These are phyloP conservation scores for Scleroderma bovista DNA, from an alignment of 768 basidiomycete species.

Conservation along the genomic window DNA sequence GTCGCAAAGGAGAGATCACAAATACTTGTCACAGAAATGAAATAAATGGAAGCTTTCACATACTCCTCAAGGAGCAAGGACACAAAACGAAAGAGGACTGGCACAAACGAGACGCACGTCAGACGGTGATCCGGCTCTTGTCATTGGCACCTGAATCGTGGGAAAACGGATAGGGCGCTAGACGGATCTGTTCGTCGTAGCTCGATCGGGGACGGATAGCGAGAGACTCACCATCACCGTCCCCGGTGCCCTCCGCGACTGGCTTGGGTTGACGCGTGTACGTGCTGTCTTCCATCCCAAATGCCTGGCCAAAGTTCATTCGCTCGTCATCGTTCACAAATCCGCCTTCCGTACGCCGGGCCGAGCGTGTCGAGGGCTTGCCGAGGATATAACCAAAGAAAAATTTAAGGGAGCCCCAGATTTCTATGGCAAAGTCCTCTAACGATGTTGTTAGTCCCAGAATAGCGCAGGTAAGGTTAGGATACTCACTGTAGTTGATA, in stretches of 20 bases:
- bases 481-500: conserved; percentile 40
- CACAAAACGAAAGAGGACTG: neutral
- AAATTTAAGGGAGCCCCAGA: conserved; percentile 54
- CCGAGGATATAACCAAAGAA: conserved; percentile 42
- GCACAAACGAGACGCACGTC: neutral
- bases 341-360: conserved; percentile 11
- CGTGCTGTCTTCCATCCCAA: conserved; percentile 27
- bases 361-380: conserved; percentile 21
- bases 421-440: conserved; percentile 70
- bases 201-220: conserved; percentile 18
- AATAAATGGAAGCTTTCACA: too few relatives aligned
- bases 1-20: too few relatives aligned
- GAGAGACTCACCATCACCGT: conserved; percentile 4
- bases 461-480: neutral
- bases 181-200: conserved; percentile 37
- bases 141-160: conserved; percentile 3
- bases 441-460: conserved; percentile 6
- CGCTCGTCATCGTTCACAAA: conserved; percentile 24
- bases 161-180: conserved; percentile 33
- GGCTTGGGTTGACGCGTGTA: conserved; percentile 7
- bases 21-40: too few relatives aligned
- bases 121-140: conserved; percentile 6
- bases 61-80: too few relatives aligned
- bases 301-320: conserved; percentile 35
- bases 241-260: neutral